Percentiles rank a stretch among this genome's conserved stretches.
Conservation (phyloP, 257 asterid species). For the Nicotiana benthamiana region DNA sequence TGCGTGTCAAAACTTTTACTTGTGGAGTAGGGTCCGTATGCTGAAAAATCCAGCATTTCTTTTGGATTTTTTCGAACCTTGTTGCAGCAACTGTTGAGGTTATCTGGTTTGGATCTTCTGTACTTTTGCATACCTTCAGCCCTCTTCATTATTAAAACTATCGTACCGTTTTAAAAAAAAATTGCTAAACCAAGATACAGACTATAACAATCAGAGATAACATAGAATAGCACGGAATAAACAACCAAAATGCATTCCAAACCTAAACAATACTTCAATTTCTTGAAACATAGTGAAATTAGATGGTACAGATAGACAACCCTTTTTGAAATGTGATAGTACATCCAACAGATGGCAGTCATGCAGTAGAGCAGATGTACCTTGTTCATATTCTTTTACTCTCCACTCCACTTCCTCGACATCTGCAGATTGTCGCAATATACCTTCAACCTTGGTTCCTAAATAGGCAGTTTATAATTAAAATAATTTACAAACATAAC, state of each 20-base stretch:
- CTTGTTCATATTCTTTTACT: conserved; percentile 87
- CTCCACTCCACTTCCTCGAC: conserved; percentile 83
- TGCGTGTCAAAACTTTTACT: too few species aligned
- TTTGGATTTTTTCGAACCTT: too few species aligned
- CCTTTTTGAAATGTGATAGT: background rate
- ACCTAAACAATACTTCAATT: background rate
- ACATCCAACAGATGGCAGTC: background rate
- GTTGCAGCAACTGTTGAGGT: too few species aligned
- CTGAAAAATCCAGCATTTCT: too few species aligned
- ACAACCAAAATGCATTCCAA: conserved; percentile 1
- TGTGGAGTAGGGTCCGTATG: too few species aligned
- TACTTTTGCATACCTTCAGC: too few species aligned
- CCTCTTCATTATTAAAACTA: too few species aligned
- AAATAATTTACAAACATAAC: background rate
- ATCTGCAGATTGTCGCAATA: conserved; percentile 80
- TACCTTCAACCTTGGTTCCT: conserved; percentile 81
- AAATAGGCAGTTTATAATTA: conserved; percentile 7
- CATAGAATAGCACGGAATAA: background rate
- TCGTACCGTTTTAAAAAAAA: too few species aligned
- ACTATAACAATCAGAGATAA: background rate
- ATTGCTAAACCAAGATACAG: background rate
- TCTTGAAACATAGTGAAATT: background rate
- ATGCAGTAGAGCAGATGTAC: conserved; percentile 22
- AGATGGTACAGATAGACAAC: conserved; percentile 3
- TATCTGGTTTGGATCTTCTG: too few species aligned